These are phyloP conservation scores for Erythrobasidium hasegawianum DNA, from an alignment of 1,284 basidiomycete species.

Conservation along the genomic window DNA sequence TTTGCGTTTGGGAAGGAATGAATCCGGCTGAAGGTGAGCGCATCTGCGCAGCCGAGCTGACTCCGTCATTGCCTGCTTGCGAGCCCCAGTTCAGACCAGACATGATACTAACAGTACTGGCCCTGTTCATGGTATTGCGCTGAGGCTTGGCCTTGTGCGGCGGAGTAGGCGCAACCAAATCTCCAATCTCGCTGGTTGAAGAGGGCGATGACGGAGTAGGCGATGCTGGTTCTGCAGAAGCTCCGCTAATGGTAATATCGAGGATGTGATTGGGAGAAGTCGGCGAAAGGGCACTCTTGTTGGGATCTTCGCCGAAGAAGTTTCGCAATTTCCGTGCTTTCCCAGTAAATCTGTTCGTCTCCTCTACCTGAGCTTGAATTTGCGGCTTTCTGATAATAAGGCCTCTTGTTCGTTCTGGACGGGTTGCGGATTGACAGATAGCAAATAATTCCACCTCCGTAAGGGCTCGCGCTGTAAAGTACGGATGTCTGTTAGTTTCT, in stretches of 20 bases:
- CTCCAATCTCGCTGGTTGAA: slow-evolving; percentile 18
- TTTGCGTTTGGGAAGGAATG: slow-evolving; percentile 42
- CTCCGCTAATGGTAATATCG: slow-evolving; percentile 41
- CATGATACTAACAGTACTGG: slow-evolving; percentile 88
- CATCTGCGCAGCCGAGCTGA: slow-evolving; percentile 17
- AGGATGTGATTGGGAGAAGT: slow-evolving; percentile 40
- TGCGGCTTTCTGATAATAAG: slow-evolving; percentile 64
- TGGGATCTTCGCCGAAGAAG: slow-evolving; percentile 58
- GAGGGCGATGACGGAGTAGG: slow-evolving; percentile 37
- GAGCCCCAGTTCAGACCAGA: slow-evolving; percentile 66
- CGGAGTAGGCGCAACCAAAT: slow-evolving; percentile 39
- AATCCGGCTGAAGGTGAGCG: slow-evolving; percentile 49
- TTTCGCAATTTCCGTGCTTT: slow-evolving; percentile 52
- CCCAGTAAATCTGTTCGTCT: slow-evolving; percentile 33
- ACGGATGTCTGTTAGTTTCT: background rate
- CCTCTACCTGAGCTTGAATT: slow-evolving; percentile 38
- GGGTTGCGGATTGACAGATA: slow-evolving; percentile 79
- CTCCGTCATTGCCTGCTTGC: background rate
- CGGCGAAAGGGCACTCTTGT: slow-evolving; percentile 32
- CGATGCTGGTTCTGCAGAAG: slow-evolving; percentile 42
- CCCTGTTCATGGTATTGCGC: slow-evolving; percentile 74
- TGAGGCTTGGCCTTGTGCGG: slow-evolving; percentile 30
- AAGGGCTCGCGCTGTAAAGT: slow-evolving; percentile 56
- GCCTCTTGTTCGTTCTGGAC: slow-evolving; percentile 71
- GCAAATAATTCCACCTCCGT: slow-evolving; percentile 76